These are phyloP conservation scores for Sequoiadendron giganteum DNA, from an alignment of 75 land plant species.

Conservation along the genomic window DNA sequence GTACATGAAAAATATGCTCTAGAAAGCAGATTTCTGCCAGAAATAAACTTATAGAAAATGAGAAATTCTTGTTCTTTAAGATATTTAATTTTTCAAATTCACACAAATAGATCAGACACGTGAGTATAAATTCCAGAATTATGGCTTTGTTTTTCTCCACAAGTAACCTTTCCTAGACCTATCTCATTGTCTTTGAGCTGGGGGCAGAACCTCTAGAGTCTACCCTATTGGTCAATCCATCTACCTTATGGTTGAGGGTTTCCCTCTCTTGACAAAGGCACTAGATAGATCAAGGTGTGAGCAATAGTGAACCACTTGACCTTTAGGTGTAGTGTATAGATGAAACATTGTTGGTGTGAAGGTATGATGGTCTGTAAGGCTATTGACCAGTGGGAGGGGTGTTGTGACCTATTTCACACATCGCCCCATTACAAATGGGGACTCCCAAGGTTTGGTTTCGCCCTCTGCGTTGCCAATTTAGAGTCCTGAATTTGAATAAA, in stretches of 20 bases:
- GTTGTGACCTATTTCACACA: too few relatives aligned
- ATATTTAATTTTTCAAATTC: neutral
- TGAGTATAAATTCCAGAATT: neutral
- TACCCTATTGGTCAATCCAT: neutral
- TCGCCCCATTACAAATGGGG: too few relatives aligned
- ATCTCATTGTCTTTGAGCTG: neutral
- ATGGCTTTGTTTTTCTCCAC: neutral
- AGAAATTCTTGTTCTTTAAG: neutral
- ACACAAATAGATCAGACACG: neutral
- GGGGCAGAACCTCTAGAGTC: neutral
- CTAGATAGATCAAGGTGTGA: neutral
- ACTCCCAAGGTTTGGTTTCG: too few relatives aligned
- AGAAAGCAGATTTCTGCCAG: neutral
- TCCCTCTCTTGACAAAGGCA: neutral
- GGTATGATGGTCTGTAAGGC: neutral
- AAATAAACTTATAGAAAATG: neutral
- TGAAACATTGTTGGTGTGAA: neutral
- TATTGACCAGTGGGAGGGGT: neutral
- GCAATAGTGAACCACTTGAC: neutral
- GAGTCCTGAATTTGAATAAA: too few relatives aligned
- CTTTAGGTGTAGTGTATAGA: neutral
- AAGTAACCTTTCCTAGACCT: neutral
- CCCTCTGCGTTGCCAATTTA: too few relatives aligned
- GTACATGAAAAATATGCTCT: neutral
- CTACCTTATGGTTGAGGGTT: neutral